Percentiles rank a stretch among this genome's conserved stretches.
Conservation (phyloP, 805 yeast genomes). For the Kodamaea kaohsiungensis region DNA sequence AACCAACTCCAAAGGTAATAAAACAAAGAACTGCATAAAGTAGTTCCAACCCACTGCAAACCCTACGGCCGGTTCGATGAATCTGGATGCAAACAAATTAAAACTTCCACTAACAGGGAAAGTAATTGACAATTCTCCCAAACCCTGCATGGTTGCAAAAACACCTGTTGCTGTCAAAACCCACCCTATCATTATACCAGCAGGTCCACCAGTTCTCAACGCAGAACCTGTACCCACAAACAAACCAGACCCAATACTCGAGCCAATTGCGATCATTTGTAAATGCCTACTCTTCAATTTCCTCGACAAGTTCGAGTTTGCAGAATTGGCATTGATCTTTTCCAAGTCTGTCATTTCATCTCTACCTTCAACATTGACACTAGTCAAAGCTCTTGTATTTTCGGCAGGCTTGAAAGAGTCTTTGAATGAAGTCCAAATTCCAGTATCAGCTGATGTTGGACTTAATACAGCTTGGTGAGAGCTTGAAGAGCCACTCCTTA, state of each 20-base stretch:
- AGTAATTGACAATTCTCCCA: slow-evolving; percentile 55
- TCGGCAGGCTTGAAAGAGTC: slow-evolving; percentile 40
- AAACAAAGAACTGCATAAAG: slow-evolving; percentile 56
- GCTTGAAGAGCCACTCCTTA: slow-evolving; percentile 16
- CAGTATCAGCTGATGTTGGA: background rate
- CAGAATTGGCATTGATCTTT: slow-evolving; percentile 27
- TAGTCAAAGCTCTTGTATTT: slow-evolving; percentile 20
- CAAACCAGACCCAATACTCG: slow-evolving; percentile 68
- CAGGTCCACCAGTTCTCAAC: slow-evolving; percentile 36
- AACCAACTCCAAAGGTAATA: slow-evolving; percentile 60
- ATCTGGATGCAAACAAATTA: slow-evolving; percentile 50
- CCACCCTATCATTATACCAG: slow-evolving; percentile 31
- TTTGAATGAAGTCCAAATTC: slow-evolving; percentile 26
- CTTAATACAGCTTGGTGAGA: slow-evolving; percentile 11
- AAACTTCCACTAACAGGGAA: slow-evolving; percentile 58
- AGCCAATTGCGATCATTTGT: slow-evolving; percentile 71
- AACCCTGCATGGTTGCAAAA: slow-evolving; percentile 34
- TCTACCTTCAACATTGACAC: slow-evolving; percentile 18
- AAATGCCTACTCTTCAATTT: slow-evolving; percentile 49
- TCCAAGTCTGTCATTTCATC: slow-evolving; percentile 28
- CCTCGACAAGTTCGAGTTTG: slow-evolving; percentile 25
- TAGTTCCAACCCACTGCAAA: slow-evolving; percentile 58
- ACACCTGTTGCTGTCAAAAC: slow-evolving; percentile 24
- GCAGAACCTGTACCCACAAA: slow-evolving; percentile 50
- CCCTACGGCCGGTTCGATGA: slow-evolving; percentile 57